Evolutionary conservation across 345 rosid species (phyloP).

Genomic region (Salix exigua): DNA sequence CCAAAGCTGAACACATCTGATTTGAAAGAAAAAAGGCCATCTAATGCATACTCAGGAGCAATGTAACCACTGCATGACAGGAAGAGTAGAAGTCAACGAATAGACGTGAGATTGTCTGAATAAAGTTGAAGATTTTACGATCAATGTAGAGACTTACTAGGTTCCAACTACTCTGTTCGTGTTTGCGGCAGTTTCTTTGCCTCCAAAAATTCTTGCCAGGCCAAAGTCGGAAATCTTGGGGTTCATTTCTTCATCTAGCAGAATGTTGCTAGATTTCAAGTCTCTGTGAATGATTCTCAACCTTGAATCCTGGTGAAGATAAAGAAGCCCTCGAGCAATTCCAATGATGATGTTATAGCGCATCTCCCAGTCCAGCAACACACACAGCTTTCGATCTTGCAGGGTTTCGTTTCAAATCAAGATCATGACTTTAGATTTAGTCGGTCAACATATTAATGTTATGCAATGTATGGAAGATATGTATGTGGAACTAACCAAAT

Average conservation of each 20-base stretch:
- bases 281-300: constrained; percentile 27
- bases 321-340: constrained; percentile 23
- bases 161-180: constrained; percentile 23
- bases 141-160: constrained; percentile 5
- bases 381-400: constrained; percentile 6
- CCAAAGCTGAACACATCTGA: constrained; percentile 29
- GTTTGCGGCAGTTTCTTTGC: constrained; percentile 21
- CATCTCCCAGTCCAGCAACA: constrained; percentile 13
- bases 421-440: not conserved
- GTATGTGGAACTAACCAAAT: constrained; percentile 44
- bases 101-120: not conserved
- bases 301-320: constrained; percentile 27
- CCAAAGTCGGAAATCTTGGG: constrained; percentile 31
- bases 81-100: not conserved
- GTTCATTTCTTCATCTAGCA: constrained; percentile 20
- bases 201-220: constrained; percentile 22
- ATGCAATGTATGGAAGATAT: constrained; percentile 19
- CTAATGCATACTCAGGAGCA: constrained; percentile 26
- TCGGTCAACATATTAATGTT: not conserved
- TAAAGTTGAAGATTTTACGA: not conserved
- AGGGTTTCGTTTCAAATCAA: constrained; percentile 11
- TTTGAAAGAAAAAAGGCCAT: constrained; percentile 21
- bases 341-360: constrained; percentile 22
- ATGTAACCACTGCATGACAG: constrained; percentile 19
- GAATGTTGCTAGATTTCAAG: constrained; percentile 22